phyloP scores from a whole-genome alignment of 2,329 filamentous ascomycete genomes.

The Colletotrichum somersetense region DNA sequence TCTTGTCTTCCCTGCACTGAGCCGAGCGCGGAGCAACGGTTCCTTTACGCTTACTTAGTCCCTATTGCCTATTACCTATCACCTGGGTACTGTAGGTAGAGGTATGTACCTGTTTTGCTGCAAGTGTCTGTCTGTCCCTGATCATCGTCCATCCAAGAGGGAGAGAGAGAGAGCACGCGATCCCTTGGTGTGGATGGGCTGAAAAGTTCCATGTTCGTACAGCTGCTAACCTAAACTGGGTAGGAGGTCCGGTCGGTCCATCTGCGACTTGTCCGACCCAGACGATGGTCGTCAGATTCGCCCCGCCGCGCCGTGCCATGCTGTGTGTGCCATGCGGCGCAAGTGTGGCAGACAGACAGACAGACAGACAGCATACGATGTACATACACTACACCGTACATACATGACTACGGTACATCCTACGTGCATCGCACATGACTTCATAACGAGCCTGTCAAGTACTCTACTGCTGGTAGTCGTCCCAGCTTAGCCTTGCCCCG shows the following conservation, averaged over 20 bases:
- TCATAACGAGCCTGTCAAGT: too few species aligned
- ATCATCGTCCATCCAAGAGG: not conserved
- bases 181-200: slow-evolving; percentile 28
- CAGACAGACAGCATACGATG: too few species aligned
- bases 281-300: slow-evolving; percentile 33
- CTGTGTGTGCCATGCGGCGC: too few species aligned
- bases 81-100: too few species aligned
- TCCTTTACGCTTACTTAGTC: slow-evolving; percentile 10
- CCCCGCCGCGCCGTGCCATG: slow-evolving; percentile 21
- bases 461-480: too few species aligned
- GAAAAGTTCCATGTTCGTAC: not conserved
- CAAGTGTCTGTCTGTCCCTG: not conserved
- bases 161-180: slow-evolving; percentile 26
- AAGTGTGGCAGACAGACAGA: too few species aligned
- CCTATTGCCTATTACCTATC: too few species aligned
- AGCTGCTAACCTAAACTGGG: not conserved
- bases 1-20: not conserved
- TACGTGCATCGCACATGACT: too few species aligned
- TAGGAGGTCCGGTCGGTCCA: too few species aligned
- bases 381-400: too few species aligned
- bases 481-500: slow-evolving; percentile 24
- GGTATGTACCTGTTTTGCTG: too few species aligned
- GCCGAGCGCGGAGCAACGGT: slow-evolving; percentile 22
- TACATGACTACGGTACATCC: too few species aligned
- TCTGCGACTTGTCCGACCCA: slow-evolving; percentile 21